phyloP scores from a whole-genome alignment of 169 alveolate genomes.

The Cryptosporidium xiaoi region DNA sequence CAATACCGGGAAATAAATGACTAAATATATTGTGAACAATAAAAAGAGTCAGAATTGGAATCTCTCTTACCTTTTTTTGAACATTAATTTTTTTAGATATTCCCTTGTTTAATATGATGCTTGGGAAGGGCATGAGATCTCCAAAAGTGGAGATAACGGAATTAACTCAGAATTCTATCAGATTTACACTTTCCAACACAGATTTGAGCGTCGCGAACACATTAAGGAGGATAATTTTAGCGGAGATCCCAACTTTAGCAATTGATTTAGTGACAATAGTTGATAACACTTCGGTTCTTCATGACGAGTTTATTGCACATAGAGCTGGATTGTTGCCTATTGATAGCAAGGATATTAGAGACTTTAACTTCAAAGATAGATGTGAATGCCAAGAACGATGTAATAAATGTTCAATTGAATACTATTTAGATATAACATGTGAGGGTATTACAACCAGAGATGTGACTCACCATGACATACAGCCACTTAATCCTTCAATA shows the following conservation, averaged over 20 bases:
- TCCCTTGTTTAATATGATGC: constrained; percentile 74
- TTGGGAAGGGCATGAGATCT: constrained; percentile 79
- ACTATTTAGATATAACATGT: constrained; percentile 88
- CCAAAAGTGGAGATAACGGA: constrained; percentile 84
- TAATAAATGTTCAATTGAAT: constrained; percentile 91
- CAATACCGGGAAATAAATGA: constrained; percentile 33
- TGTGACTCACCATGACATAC: constrained; percentile 87
- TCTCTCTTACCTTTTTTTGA: constrained; percentile 1
- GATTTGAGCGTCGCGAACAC: constrained; percentile 95
- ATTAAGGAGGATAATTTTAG: constrained; percentile 92
- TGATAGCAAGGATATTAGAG: constrained; percentile 87
- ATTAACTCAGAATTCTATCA: constrained; percentile 80
- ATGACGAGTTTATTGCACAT: constrained; percentile 96
- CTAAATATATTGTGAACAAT: background rate
- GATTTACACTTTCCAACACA: constrained; percentile 88
- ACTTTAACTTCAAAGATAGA: constrained; percentile 89
- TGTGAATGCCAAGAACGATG: constrained; percentile 93
- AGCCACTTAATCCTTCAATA: constrained; percentile 78
- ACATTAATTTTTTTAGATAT: background rate
- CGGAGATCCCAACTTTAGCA: constrained; percentile 97
- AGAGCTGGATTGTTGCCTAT: constrained; percentile 95
- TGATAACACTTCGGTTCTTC: constrained; percentile 94
- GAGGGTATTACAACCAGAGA: constrained; percentile 88
- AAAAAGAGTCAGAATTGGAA: background rate
- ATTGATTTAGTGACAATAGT: constrained; percentile 93